Conservation (phyloP, 306 rosid species). For the Pueraria montana region DNA sequence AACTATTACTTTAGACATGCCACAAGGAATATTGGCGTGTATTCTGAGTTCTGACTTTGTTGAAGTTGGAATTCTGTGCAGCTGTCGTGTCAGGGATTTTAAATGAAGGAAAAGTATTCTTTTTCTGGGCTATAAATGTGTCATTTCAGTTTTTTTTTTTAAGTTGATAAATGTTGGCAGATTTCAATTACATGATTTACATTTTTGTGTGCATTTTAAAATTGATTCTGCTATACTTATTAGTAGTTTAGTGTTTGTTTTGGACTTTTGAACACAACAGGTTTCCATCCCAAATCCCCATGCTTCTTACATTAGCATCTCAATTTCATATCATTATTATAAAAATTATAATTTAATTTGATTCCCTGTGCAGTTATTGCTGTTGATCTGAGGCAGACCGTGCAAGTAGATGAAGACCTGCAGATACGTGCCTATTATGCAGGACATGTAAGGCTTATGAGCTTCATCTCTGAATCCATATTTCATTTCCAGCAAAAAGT, state of each 20-base stretch:
- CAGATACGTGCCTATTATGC: conserved; percentile 97
- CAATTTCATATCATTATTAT: conserved; percentile 9
- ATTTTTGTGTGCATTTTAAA: conserved; percentile 22
- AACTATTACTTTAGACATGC: conserved; percentile 18
- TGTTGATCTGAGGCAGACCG: conserved; percentile 83
- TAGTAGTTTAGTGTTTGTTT: conserved; percentile 33
- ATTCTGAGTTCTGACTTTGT: background rate
- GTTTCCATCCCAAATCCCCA: conserved; percentile 31
- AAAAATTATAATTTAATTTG: conserved; percentile 41
- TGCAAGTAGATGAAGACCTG: conserved; percentile 87
- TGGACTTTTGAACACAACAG: background rate
- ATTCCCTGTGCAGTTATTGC: conserved; percentile 73
- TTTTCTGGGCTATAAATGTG: conserved; percentile 12
- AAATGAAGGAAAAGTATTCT: background rate
- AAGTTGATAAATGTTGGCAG: background rate
- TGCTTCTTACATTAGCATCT: conserved; percentile 6
- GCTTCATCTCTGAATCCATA: conserved; percentile 31
- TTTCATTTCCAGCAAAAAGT: conserved; percentile 3
- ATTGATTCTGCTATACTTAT: conserved; percentile 12
- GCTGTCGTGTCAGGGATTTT: conserved; percentile 14
- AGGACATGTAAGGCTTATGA: conserved; percentile 81
- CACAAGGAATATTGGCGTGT: conserved; percentile 1
- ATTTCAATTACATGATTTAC: conserved; percentile 10
- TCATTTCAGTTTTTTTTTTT: background rate
- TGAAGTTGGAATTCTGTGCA: conserved; percentile 13